Evolutionary conservation across 345 rosid genomes (phyloP).

Genomic region (Barbarea vulgaris): DNA sequence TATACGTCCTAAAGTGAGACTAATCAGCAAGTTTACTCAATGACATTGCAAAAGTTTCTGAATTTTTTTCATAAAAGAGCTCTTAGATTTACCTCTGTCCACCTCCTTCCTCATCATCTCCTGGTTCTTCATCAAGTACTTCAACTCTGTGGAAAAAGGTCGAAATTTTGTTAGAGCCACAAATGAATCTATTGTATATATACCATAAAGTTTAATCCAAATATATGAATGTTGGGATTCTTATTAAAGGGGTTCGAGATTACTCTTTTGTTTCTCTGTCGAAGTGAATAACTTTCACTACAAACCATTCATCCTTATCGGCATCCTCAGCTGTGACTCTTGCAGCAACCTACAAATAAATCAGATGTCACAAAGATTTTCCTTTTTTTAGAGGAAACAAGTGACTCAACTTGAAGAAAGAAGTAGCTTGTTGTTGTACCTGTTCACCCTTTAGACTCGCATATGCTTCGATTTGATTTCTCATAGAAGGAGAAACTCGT

Average conservation of each 20-base stretch:
- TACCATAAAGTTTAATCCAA: neutral
- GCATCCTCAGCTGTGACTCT: conserved; percentile 77
- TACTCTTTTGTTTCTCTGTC: conserved; percentile 93
- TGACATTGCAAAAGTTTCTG: conserved; percentile 2
- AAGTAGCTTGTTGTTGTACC: conserved; percentile 44
- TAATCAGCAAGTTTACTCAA: conserved; percentile 4
- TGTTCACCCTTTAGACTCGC: conserved; percentile 87
- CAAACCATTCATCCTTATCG: conserved; percentile 92
- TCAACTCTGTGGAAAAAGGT: conserved; percentile 62
- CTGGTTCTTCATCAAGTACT: conserved; percentile 95
- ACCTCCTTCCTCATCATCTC: conserved; percentile 88
- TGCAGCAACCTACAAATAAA: conserved; percentile 78
- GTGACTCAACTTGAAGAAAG: neutral
- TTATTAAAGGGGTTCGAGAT: conserved; percentile 35
- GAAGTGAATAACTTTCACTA: conserved; percentile 88
- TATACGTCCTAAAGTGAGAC: conserved; percentile 66
- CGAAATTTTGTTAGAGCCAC: neutral
- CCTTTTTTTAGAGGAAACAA: neutral
- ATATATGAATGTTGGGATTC: neutral
- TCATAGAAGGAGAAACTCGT: conserved; percentile 64
- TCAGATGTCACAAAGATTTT: neutral
- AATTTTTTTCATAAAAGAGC: neutral
- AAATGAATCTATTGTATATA: neutral
- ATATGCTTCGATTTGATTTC: conserved; percentile 73
- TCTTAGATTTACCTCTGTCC: conserved; percentile 65